Percentiles rank a stretch among this genome's conserved stretches.
Evolutionary conservation across 164 flowering plant genomes (phyloP).

Genomic region (Macadamia tetraphylla): DNA sequence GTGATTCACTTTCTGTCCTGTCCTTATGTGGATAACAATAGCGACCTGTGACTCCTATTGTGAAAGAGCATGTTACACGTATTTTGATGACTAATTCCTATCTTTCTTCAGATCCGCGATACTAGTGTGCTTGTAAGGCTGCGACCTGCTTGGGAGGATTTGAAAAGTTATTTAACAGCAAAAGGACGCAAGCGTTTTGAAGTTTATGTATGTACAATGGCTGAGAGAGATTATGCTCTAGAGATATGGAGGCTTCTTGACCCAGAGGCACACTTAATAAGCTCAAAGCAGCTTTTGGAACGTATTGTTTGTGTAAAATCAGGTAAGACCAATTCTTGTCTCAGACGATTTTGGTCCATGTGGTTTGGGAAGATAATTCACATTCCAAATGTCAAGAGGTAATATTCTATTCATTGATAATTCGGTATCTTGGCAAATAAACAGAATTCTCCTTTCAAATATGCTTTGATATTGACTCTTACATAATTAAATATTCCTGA

Average conservation of each 20-base stretch:
- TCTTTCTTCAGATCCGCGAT: slow-evolving; percentile 73
- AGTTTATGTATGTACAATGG: slow-evolving; percentile 99
- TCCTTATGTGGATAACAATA: background rate
- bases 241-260: slow-evolving; percentile 99
- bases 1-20: background rate
- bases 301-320: slow-evolving; percentile 96
- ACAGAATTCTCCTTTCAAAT: background rate
- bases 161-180: slow-evolving; percentile 86
- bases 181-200: slow-evolving; percentile 96
- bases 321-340: slow-evolving; percentile 37
- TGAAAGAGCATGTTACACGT: background rate
- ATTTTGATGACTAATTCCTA: background rate
- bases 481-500: no score
- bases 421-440: background rate
- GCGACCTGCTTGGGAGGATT: slow-evolving; percentile 97
- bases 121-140: slow-evolving; percentile 97
- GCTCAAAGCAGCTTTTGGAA: slow-evolving; percentile 52
- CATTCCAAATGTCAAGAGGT: background rate
- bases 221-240: slow-evolving; percentile 95
- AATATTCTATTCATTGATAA: no score
- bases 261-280: slow-evolving; percentile 77
- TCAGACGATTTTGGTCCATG: background rate
- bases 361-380: background rate
- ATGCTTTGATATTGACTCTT: no score
- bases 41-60: background rate